phyloP scores from a whole-genome alignment of 345 rosid species.

The Moringa oleifera region DNA sequence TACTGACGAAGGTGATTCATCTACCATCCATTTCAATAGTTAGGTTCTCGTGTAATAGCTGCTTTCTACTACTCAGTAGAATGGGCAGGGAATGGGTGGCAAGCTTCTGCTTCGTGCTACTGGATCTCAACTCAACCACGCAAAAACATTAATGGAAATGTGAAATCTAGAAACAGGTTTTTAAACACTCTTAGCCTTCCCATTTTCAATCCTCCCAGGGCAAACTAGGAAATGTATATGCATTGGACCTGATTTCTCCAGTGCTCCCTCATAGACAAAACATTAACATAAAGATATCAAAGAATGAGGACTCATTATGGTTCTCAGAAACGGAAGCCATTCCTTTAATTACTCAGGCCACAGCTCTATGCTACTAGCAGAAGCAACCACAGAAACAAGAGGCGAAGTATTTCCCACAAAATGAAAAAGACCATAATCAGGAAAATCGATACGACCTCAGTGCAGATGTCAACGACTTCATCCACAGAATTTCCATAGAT shows the following conservation, averaged over 20 bases:
- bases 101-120: neutral
- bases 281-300: neutral
- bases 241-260: neutral
- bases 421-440: neutral
- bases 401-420: neutral
- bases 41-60: neutral
- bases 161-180: neutral
- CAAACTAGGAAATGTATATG: neutral
- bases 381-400: neutral
- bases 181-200: neutral
- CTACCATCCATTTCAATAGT: neutral
- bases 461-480: slow-evolving; percentile 71
- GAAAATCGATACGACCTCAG: slow-evolving; percentile 45
- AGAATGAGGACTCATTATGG: no score
- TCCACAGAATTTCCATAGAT: slow-evolving; percentile 58
- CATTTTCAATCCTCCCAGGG: neutral
- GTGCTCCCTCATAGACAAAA: neutral
- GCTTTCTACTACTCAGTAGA: neutral
- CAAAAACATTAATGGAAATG: neutral
- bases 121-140: no score
- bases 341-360: neutral
- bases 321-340: neutral
- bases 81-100: neutral
- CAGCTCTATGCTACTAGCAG: neutral
- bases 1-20: no score